Percentiles rank a stretch among this genome's conserved stretches.
Evolutionary conservation across 371 early-diverging fungal species (phyloP).

Genomic region (Syncephalastrum sp.): DNA sequence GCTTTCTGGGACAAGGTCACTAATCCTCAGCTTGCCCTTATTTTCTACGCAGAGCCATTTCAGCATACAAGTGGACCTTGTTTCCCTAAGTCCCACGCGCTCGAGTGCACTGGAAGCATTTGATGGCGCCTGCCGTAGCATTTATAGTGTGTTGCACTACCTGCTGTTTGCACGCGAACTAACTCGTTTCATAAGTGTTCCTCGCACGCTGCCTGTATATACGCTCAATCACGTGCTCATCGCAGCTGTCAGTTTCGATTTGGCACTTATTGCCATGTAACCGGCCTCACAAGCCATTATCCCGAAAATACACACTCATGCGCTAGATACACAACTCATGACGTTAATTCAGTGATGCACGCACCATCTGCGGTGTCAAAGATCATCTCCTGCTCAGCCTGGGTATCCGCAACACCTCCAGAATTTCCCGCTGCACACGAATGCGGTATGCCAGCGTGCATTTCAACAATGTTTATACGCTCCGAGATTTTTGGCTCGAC

Average conservation of each 20-base stretch:
- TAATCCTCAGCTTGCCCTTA: background rate
- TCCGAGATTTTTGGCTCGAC: background rate
- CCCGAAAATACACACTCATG: background rate
- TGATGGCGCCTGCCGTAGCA: slow-evolving; percentile 31
- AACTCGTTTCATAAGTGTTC: background rate
- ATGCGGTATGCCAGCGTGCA: slow-evolving; percentile 1
- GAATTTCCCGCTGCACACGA: background rate
- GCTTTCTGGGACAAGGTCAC: background rate
- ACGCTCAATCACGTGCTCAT: slow-evolving; percentile 9
- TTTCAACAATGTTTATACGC: slow-evolving; percentile 6
- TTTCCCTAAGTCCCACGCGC: slow-evolving; percentile 14
- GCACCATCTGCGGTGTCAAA: slow-evolving; percentile 1
- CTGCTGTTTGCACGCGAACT: background rate
- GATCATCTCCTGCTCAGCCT: background rate
- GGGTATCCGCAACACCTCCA: background rate
- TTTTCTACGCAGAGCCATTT: slow-evolving; percentile 16
- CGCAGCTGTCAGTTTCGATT: slow-evolving; percentile 11
- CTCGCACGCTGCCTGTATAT: slow-evolving; percentile 6
- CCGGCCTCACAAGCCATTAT: slow-evolving; percentile 15
- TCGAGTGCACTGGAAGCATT: slow-evolving; percentile 24
- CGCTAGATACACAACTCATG: background rate
- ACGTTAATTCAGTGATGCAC: background rate
- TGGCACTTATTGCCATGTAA: slow-evolving; percentile 16
- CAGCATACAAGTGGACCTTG: slow-evolving; percentile 31
- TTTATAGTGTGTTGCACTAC: slow-evolving; percentile 17